Percentiles rank a stretch among this genome's conserved stretches.
Conservation (phyloP, 2,329 filamentous ascomycete species). For the Hypoxylon sp. region DNA sequence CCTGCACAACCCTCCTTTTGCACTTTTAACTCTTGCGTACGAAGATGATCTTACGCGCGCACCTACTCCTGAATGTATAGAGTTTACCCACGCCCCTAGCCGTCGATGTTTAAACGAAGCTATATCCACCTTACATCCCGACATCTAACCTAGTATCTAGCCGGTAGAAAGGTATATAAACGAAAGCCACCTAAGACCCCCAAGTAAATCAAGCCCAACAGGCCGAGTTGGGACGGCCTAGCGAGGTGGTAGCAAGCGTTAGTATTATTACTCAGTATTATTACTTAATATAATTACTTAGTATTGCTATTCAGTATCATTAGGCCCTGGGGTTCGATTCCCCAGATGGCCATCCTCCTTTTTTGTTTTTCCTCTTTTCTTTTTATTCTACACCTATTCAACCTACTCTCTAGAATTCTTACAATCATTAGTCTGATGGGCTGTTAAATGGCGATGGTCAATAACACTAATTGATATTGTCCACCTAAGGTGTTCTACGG, state of each 20-base stretch:
- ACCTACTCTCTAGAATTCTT: no score
- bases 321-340: slow-evolving; percentile 35
- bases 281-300: not conserved
- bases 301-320: slow-evolving; percentile 1
- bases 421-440: no score
- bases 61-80: not conserved
- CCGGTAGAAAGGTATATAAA: not conserved
- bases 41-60: not conserved
- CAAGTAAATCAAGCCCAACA: not conserved
- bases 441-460: no score
- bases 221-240: slow-evolving; percentile 22
- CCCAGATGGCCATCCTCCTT: slow-evolving; percentile 4
- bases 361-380: slow-evolving; percentile 3
- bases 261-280: not conserved
- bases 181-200: not conserved
- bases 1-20: not conserved
- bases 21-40: not conserved
- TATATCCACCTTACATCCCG: not conserved
- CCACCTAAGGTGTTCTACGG: not conserved
- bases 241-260: not conserved
- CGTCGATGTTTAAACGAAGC: not conserved
- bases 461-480: not conserved
- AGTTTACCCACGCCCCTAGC: not conserved
- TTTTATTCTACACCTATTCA: not conserved
- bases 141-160: not conserved